A percentile compares a stretch with the other conserved stretches of the same genome.
These are phyloP conservation scores for Cercospora berteroae DNA, from an alignment of 2,329 filamentous ascomycete species.

Conservation along the genomic window DNA sequence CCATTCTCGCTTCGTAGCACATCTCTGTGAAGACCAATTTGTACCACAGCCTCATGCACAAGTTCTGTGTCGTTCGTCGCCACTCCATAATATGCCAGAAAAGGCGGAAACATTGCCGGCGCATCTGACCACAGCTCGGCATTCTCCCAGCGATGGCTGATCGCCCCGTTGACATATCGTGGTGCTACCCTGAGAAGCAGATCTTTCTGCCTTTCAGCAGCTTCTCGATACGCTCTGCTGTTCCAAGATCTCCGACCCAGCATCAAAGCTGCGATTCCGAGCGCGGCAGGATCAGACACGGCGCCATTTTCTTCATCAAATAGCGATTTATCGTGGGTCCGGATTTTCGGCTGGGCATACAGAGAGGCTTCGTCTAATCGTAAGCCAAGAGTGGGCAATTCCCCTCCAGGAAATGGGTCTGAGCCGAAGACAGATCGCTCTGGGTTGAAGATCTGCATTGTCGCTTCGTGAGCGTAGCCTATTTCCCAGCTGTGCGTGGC, in stretches of 20 bases:
- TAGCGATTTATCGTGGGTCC: conserved; percentile 37
- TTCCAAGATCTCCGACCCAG: conserved; percentile 39
- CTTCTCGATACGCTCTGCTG: conserved; percentile 36
- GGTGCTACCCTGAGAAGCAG: conserved; percentile 44
- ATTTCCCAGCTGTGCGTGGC: conserved; percentile 46
- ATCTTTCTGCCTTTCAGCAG: conserved; percentile 43
- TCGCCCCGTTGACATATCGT: conserved; percentile 48
- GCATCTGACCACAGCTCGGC: conserved; percentile 52
- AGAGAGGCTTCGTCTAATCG: conserved; percentile 34
- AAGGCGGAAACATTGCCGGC: conserved; percentile 52
- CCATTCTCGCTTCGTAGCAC: conserved; percentile 38
- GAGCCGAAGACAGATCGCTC: conserved; percentile 40
- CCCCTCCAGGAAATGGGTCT: conserved; percentile 38
- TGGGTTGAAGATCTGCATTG: conserved; percentile 42
- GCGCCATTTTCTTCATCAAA: conserved; percentile 39
- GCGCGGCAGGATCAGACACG: conserved; percentile 47
- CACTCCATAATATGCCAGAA: conserved; percentile 49
- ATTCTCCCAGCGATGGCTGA: conserved; percentile 47
- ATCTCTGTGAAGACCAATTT: conserved; percentile 45
- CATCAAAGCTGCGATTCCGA: conserved; percentile 48
- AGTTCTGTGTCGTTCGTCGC: conserved; percentile 38
- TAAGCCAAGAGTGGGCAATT: conserved; percentile 29
- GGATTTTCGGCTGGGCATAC: conserved; percentile 34
- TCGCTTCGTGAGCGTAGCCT: conserved; percentile 43
- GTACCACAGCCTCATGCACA: conserved; percentile 40